A percentile compares a stretch with the other conserved stretches of the same genome.
These are phyloP conservation scores for Leishmania arabica DNA, from an alignment of 208 protist species.

Conservation along the genomic window DNA sequence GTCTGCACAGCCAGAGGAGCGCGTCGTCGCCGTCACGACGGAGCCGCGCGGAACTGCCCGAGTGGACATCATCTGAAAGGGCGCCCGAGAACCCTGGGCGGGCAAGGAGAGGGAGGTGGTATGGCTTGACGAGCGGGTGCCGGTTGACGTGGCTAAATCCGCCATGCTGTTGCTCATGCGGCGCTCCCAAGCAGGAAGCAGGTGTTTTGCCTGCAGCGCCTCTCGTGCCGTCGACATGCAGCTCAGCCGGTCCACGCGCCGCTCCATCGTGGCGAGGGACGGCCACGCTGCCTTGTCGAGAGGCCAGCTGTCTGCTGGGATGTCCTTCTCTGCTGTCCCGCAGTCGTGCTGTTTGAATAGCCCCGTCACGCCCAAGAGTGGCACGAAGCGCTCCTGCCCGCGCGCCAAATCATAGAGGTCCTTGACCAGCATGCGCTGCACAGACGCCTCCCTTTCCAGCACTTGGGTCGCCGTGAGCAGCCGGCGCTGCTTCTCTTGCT, in stretches of 20 bases:
- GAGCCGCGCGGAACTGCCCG: not conserved
- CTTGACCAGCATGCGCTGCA: conserved; percentile 38
- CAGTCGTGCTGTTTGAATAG: conserved; percentile 22
- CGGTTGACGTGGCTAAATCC: not conserved
- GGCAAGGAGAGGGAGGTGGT: not conserved
- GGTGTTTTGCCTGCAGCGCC: conserved; percentile 8
- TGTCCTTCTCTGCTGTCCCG: not conserved
- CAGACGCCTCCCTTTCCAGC: conserved; percentile 40
- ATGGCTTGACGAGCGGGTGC: not conserved
- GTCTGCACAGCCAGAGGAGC: conserved; percentile 8
- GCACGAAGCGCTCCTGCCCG: conserved; percentile 45
- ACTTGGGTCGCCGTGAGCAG: conserved; percentile 43
- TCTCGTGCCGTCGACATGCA: conserved; percentile 34
- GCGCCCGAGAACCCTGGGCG: not conserved
- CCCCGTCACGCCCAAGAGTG: conserved; percentile 43
- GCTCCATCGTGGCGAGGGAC: not conserved
- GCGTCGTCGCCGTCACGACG: not conserved
- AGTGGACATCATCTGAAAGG: not conserved
- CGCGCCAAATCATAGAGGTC: conserved; percentile 47
- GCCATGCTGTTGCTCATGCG: conserved; percentile 14
- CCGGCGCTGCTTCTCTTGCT: conserved; percentile 34
- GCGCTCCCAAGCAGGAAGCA: conserved; percentile 30
- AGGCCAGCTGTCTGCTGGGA: conserved; percentile 29
- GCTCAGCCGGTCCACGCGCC: conserved; percentile 19
- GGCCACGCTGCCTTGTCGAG: conserved; percentile 27